Conservation (phyloP, 257 asterid genomes). For the Solanum etuberosum region DNA sequence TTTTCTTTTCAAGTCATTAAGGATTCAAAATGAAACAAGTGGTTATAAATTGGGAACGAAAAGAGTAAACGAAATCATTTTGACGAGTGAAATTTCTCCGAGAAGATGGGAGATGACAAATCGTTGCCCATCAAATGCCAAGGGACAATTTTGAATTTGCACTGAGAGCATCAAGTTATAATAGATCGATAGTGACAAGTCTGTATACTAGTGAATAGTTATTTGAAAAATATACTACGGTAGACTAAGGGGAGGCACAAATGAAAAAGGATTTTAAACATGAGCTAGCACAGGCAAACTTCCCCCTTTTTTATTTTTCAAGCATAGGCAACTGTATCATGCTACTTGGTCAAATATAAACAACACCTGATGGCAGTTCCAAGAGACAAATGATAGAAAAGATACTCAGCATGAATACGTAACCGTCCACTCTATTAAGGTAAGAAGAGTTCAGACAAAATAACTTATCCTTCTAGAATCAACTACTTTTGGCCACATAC, state of each 20-base stretch:
- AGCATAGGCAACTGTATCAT: neutral
- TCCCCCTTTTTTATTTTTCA: neutral
- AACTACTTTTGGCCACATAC: neutral
- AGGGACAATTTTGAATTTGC: neutral
- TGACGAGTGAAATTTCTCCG: neutral
- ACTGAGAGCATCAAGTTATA: neutral
- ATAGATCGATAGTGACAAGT: neutral
- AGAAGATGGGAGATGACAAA: neutral
- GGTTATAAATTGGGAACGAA: no score
- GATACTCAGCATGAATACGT: neutral
- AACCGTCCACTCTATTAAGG: neutral
- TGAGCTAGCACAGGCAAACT: neutral
- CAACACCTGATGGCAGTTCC: neutral
- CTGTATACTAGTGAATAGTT: neutral
- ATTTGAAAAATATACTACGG: neutral
- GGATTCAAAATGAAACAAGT: neutral
- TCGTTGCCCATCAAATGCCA: neutral
- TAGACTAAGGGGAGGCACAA: neutral
- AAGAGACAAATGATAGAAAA: neutral
- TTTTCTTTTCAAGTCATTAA: neutral
- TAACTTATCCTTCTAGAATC: neutral
- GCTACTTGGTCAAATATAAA: neutral
- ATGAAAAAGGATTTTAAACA: neutral
- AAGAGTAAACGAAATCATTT: no score
- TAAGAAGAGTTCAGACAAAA: neutral